These are phyloP conservation scores for Trypanosoma grayi DNA, from an alignment of 208 protist genomes.

Conservation along the genomic window DNA sequence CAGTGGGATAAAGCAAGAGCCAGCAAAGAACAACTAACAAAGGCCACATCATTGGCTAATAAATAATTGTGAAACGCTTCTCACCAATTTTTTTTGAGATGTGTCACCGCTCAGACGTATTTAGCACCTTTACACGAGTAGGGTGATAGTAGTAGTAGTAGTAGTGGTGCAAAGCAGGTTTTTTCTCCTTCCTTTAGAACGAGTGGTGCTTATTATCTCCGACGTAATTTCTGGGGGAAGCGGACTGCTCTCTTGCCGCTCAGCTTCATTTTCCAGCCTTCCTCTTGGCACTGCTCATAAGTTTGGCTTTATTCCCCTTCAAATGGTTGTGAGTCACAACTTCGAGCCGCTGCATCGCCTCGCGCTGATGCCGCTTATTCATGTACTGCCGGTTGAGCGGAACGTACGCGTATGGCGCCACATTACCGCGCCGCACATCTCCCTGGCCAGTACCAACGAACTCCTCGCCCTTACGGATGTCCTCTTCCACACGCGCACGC, in stretches of 20 bases:
- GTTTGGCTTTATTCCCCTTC: conserved; percentile 87
- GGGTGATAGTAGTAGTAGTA: too few relatives aligned
- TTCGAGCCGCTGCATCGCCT: conserved; percentile 81
- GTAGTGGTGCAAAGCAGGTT: too few relatives aligned
- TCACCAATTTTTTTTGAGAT: not conserved
- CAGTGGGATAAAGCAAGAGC: too few relatives aligned
- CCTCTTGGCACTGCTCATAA: conserved; percentile 33
- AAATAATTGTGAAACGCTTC: too few relatives aligned
- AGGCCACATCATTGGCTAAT: too few relatives aligned
- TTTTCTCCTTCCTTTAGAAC: too few relatives aligned
- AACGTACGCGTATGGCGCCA: conserved; percentile 90
- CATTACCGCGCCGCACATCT: conserved; percentile 80
- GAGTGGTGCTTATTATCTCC: not conserved
- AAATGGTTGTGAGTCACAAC: conserved; percentile 41
- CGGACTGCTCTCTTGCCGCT: not conserved
- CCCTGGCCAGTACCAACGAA: conserved; percentile 72
- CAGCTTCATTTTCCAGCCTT: conserved; percentile 22
- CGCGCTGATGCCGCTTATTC: conserved; percentile 81
- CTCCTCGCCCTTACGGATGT: conserved; percentile 85
- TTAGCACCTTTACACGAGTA: not conserved
- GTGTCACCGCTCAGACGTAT: not conserved
- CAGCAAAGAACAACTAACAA: too few relatives aligned
- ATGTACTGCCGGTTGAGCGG: conserved; percentile 89
- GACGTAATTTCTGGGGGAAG: not conserved
- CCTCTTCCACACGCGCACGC: conserved; percentile 79